phyloP scores from a whole-genome alignment of 2,329 filamentous ascomycete genomes.

The Neonectria faginata region DNA sequence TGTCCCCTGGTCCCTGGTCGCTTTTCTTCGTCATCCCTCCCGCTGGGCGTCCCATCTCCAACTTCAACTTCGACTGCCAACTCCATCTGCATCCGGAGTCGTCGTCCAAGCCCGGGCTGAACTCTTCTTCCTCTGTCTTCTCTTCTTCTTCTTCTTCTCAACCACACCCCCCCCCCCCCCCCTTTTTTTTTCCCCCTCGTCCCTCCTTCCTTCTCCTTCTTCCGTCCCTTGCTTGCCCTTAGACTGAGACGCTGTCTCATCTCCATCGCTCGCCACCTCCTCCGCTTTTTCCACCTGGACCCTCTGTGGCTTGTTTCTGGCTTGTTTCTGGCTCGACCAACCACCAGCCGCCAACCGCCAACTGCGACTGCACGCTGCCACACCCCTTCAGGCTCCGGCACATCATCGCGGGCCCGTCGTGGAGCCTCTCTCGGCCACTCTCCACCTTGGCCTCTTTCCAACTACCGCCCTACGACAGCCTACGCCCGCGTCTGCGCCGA shows the following conservation, averaged over 20 bases:
- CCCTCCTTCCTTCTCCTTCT: conserved; percentile 2
- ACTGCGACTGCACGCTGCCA: background rate
- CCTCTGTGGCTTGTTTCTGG: conserved; percentile 34
- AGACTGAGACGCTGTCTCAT: conserved; percentile 38
- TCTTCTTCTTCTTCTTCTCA: conserved; percentile 2
- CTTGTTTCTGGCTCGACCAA: conserved; percentile 5
- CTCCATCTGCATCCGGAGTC: background rate
- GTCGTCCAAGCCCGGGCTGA: background rate
- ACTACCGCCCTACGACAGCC: conserved; percentile 16
- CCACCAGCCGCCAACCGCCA: conserved; percentile 10
- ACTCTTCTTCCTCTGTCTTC: conserved; percentile 6
- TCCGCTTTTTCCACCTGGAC: conserved; percentile 14
- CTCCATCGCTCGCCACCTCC: conserved; percentile 25
- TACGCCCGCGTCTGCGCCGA: background rate
- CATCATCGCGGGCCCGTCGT: conserved; percentile 29
- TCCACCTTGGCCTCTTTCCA: conserved; percentile 19
- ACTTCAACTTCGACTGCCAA: background rate
- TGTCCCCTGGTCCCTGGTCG: background rate
- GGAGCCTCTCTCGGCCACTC: conserved; percentile 6
- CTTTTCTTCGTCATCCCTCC: background rate
- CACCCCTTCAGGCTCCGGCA: conserved; percentile 11
- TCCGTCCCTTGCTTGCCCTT: conserved; percentile 10
- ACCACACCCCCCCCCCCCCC: background rate
- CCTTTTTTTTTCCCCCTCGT: conserved; percentile 1
- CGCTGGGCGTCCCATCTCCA: background rate